Conservation (phyloP, 2,329 filamentous ascomycete species). For the Scedosporium apiospermum region DNA sequence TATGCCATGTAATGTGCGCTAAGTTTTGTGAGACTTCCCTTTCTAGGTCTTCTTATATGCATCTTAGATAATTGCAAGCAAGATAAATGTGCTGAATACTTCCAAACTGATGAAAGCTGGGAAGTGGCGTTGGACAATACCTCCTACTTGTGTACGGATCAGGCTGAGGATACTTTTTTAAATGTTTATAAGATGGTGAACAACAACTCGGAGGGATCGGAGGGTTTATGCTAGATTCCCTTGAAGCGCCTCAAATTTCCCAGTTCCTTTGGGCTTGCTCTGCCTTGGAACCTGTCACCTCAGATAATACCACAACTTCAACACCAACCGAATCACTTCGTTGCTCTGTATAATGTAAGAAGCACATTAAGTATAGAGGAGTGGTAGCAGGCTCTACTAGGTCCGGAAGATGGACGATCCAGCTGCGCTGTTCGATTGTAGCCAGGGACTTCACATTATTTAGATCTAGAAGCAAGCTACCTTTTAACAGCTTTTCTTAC, state of each 20-base stretch:
- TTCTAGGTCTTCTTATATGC: constrained; percentile 9
- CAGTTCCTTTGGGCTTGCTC: too few species aligned
- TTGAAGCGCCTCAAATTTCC: too few species aligned
- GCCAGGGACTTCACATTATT: neutral
- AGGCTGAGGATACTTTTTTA: constrained; percentile 11
- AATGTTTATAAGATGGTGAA: constrained; percentile 10
- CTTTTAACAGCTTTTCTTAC: too few species aligned
- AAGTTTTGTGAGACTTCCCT: constrained; percentile 6
- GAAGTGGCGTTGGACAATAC: constrained; percentile 6
- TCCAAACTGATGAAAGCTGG: constrained; percentile 7
- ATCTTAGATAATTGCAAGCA: neutral
- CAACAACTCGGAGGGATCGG: too few species aligned
- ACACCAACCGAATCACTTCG: neutral
- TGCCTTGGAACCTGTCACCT: neutral
- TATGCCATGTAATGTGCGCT: neutral
- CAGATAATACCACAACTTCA: neutral
- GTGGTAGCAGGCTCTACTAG: neutral
- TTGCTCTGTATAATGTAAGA: neutral
- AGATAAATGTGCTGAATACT: neutral
- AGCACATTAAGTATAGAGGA: neutral
- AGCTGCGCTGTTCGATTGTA: neutral
- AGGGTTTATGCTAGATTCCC: too few species aligned
- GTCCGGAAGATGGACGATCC: neutral
- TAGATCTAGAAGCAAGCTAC: neutral
- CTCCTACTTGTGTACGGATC: constrained; percentile 7